Evolutionary conservation across 495 filamentous ascomycete species (phyloP), one percentile per base, ranked within the genome.

Genomic region (Rostrohypoxylon terebratum): DNA sequence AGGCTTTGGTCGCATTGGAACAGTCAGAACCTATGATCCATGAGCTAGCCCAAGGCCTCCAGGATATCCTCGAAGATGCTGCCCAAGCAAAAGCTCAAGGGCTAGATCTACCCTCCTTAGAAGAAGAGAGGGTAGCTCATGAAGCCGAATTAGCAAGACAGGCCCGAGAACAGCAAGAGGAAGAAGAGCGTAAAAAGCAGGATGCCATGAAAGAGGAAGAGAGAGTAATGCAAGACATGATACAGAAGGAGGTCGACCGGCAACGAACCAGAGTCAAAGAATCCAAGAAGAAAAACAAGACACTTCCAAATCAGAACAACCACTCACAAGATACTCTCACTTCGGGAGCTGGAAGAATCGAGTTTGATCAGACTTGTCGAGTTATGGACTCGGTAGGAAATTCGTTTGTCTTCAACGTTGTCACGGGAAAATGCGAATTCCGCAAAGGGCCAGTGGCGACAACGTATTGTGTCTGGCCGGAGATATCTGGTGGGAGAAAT

Each of bases 1-100:
- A 88, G 69, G 82, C 89, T 28, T 84, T 95, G 9, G 82, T 83
- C 4, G 68, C 72, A 33, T 81, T 78, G 51, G 83, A 85, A 34
- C 72, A 94, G 16, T 92, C 91, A 2, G 88, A 91, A 67, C 91
- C 93, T 55, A 98, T 99, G 94, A 93, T 99, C 11, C 90, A 92
- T 78, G 92, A 94, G 63, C 86, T 99, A 40, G 92, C 93, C 8
- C 87, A 91, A 54, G 89, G 90, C 4, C 90, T 98, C 48, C 90
- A 93, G 66, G 96, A 98, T 68, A 88, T 94, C 16, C 83, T 99
- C 18, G 94, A 98, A 77, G 93, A 96, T 80, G 93, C 92, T 18
- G 91, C 93, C 8, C 85, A 91, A 71, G 88, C 88, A 28, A 90
- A 90, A 67, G 91, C 89, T 48, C 86, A 90, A 54, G 89, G 91